phyloP scores from a whole-genome alignment of 1,284 basidiomycete genomes.

The Trichosporon ovoides region DNA sequence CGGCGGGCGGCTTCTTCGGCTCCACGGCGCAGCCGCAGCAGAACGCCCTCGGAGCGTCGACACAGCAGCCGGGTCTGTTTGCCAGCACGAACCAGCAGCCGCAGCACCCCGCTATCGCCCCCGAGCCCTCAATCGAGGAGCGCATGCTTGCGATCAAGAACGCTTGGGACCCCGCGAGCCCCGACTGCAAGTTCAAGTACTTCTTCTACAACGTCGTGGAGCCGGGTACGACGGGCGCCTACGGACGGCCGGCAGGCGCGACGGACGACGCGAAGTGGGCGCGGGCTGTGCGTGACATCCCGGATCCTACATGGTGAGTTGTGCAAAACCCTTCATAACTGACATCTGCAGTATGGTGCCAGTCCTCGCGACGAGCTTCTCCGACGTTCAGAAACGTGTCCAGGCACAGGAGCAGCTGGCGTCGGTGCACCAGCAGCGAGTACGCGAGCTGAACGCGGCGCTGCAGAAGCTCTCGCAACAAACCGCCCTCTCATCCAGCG shows the following conservation, averaged over 20 bases:
- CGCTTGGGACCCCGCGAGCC: conserved; percentile 68
- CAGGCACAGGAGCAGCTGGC: conserved; percentile 70
- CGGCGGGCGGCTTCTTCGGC: conserved; percentile 11
- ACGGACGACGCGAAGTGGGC: conserved; percentile 72
- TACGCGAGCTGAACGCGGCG: conserved; percentile 66
- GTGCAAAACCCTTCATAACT: neutral
- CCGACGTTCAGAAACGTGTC: conserved; percentile 72
- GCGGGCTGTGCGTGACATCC: conserved; percentile 73
- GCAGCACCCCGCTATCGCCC: conserved; percentile 36
- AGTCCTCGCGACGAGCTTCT: conserved; percentile 73
- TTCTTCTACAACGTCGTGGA: conserved; percentile 87
- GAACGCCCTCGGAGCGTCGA: conserved; percentile 8
- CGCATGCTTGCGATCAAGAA: conserved; percentile 63
- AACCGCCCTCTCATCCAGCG: conserved; percentile 64
- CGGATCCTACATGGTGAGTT: conserved; percentile 68
- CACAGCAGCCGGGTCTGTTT: conserved; percentile 6
- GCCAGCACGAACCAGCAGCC: conserved; percentile 37
- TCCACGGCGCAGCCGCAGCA: conserved; percentile 16
- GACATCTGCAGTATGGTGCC: conserved; percentile 66
- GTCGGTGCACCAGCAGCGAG: conserved; percentile 62
- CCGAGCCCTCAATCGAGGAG: conserved; percentile 46
- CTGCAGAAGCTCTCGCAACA: conserved; percentile 61
- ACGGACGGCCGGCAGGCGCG: conserved; percentile 68
- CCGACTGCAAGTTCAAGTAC: conserved; percentile 73
- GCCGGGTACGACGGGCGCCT: conserved; percentile 62